These are phyloP conservation scores for Amanita polypyramis DNA, from an alignment of 768 basidiomycete species.

Conservation along the genomic window DNA sequence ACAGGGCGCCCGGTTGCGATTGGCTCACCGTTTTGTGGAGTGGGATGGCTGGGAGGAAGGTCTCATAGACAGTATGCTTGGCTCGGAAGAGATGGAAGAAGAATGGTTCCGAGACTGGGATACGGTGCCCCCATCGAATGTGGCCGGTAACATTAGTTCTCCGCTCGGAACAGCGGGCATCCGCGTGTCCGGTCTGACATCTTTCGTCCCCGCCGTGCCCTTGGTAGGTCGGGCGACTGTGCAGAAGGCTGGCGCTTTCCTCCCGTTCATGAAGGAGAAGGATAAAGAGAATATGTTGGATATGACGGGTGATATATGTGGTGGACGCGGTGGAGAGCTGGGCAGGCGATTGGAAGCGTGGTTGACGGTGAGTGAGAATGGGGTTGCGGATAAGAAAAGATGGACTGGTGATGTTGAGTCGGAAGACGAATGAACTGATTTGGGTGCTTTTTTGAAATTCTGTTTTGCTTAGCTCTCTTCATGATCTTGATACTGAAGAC, in stretches of 20 bases:
- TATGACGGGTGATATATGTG: constrained; percentile 66
- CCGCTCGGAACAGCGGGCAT: constrained; percentile 3
- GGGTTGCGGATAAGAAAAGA: neutral
- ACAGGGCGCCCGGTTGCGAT: constrained; percentile 52
- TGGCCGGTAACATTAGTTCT: neutral
- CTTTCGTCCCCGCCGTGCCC: neutral
- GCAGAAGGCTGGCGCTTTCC: constrained; percentile 2
- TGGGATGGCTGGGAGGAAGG: constrained; percentile 94
- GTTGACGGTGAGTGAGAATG: constrained; percentile 38
- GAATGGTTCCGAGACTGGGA: constrained; percentile 50
- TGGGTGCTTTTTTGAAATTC: neutral
- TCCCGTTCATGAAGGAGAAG: constrained; percentile 48
- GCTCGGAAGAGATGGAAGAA: constrained; percentile 58
- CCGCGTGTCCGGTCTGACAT: constrained; percentile 1
- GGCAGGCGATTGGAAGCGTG: constrained; percentile 69
- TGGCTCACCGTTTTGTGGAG: constrained; percentile 73
- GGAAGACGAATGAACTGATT: neutral
- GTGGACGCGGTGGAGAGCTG: constrained; percentile 70
- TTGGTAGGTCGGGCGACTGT: neutral
- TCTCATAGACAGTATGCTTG: constrained; percentile 63
- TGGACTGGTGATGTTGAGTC: neutral
- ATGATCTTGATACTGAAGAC: too few species aligned
- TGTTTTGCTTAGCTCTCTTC: neutral
- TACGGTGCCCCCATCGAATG: constrained; percentile 9
- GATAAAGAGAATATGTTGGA: constrained; percentile 64